Conservation (phyloP, 768 basidiomycete genomes). For the Fomitopsis pulvina region DNA sequence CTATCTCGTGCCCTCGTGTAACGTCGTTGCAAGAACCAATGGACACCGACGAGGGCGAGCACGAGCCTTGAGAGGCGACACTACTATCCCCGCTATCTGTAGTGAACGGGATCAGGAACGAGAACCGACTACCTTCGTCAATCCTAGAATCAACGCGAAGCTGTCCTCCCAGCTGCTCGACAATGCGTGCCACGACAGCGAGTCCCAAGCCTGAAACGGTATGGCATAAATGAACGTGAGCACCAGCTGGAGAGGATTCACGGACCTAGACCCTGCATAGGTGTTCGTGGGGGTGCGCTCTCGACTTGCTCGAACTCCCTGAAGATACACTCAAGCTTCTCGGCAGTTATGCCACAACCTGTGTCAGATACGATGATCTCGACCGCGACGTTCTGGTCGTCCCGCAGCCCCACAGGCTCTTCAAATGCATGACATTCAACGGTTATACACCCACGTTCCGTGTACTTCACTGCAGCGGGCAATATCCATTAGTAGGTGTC, state of each 20-base stretch:
- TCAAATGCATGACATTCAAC: constrained; percentile 47
- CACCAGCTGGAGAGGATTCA: background rate
- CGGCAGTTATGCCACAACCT: constrained; percentile 60
- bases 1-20: constrained; percentile 24
- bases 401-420: constrained; percentile 45
- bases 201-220: constrained; percentile 52
- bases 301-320: constrained; percentile 77
- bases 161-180: constrained; percentile 73
- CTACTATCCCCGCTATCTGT: constrained; percentile 25
- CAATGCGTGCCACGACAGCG: constrained; percentile 75
- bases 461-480: constrained; percentile 59
- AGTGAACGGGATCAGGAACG: constrained; percentile 61
- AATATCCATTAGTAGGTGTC: background rate
- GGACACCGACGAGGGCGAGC: constrained; percentile 1
- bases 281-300: constrained; percentile 33
- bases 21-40: constrained; percentile 15
- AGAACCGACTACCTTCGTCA: constrained; percentile 65
- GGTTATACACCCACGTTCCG: constrained; percentile 49
- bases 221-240: background rate
- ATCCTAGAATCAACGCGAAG: constrained; percentile 69
- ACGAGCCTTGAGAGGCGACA: constrained; percentile 9
- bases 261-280: constrained; percentile 38
- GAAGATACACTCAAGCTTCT: constrained; percentile 70
- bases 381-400: constrained; percentile 43
- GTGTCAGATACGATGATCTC: constrained; percentile 71